Conservation (phyloP, 176 grass and related monocot genomes). For the Tillandsia fasciculata region DNA sequence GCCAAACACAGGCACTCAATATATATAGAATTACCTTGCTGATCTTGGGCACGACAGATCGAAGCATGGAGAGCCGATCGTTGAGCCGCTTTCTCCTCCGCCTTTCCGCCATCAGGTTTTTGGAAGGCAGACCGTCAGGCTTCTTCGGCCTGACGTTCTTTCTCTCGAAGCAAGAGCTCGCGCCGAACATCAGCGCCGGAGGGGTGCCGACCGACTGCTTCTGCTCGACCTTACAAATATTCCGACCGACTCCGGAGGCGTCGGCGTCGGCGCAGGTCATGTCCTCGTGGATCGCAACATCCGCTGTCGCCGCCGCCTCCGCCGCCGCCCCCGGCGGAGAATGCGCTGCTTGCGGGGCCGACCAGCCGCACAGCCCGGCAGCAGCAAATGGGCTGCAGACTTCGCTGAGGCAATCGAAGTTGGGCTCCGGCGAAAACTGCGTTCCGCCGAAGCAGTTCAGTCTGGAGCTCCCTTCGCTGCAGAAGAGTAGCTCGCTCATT, state of each 20-base stretch:
- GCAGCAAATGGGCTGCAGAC: slow-evolving; percentile 49
- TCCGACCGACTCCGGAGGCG: slow-evolving; percentile 3
- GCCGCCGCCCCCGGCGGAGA: neutral
- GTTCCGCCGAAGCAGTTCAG: slow-evolving; percentile 10
- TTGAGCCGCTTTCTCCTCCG: slow-evolving; percentile 69
- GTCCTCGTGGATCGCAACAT: slow-evolving; percentile 2
- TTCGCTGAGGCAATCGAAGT: slow-evolving; percentile 68
- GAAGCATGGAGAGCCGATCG: slow-evolving; percentile 85
- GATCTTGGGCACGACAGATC: slow-evolving; percentile 79
- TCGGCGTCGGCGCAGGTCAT: neutral
- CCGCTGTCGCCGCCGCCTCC: neutral
- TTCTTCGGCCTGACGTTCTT: slow-evolving; percentile 15
- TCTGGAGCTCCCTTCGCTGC: slow-evolving; percentile 22
- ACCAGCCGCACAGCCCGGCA: too few species aligned
- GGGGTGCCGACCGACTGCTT: neutral
- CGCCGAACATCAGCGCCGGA: slow-evolving; percentile 35
- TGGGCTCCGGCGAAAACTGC: slow-evolving; percentile 31
- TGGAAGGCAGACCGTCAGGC: slow-evolving; percentile 35
- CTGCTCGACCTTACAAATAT: slow-evolving; percentile 16
- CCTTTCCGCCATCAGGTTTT: slow-evolving; percentile 84
- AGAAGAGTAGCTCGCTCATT: slow-evolving; percentile 60
- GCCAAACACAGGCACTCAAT: neutral
- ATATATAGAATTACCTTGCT: slow-evolving; percentile 37
- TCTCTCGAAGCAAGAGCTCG: slow-evolving; percentile 12
- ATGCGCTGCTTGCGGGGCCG: neutral